Evolutionary conservation across 345 rosid genomes (phyloP).

Genomic region (Alliaria petiolata): DNA sequence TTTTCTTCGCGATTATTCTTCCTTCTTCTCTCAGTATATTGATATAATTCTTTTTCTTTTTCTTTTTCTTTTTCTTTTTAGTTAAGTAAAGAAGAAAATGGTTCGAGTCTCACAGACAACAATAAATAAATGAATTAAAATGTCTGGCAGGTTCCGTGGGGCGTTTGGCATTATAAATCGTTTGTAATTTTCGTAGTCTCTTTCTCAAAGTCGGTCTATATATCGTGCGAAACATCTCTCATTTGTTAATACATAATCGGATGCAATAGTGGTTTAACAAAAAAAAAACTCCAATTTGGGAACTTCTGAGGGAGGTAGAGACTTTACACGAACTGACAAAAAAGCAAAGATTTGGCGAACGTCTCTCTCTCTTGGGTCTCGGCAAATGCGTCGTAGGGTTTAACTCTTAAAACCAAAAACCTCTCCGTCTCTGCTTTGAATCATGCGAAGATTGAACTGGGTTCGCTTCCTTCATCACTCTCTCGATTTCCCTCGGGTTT

Average conservation of each 20-base stretch:
- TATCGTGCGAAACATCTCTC: too few species aligned
- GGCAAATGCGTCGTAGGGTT: slow-evolving; percentile 23
- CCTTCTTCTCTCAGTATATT: background rate
- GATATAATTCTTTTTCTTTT: background rate
- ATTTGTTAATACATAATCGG: too few species aligned
- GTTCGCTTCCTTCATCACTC: slow-evolving; percentile 19
- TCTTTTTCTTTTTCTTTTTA: too few species aligned
- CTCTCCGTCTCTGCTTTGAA: slow-evolving; percentile 4
- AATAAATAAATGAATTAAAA: too few species aligned
- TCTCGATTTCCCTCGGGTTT: background rate
- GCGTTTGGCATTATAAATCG: too few species aligned
- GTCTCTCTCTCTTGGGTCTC: background rate
- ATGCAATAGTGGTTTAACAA: too few species aligned
- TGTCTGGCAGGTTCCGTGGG: too few species aligned
- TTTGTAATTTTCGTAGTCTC: too few species aligned
- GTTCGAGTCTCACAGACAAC: too few species aligned
- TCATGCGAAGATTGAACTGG: slow-evolving; percentile 55
- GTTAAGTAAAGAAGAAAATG: too few species aligned
- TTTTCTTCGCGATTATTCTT: slow-evolving; percentile 10
- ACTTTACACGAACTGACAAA: background rate
- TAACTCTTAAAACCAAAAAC: slow-evolving; percentile 1
- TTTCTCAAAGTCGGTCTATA: too few species aligned
- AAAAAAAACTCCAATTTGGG: background rate
- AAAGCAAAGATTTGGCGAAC: background rate
- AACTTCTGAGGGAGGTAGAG: background rate